A percentile compares a stretch with the other conserved stretches of the same genome.
These are phyloP conservation scores for Gossypium herbaceum DNA, from an alignment of 345 rosid genomes.

Conservation along the genomic window DNA sequence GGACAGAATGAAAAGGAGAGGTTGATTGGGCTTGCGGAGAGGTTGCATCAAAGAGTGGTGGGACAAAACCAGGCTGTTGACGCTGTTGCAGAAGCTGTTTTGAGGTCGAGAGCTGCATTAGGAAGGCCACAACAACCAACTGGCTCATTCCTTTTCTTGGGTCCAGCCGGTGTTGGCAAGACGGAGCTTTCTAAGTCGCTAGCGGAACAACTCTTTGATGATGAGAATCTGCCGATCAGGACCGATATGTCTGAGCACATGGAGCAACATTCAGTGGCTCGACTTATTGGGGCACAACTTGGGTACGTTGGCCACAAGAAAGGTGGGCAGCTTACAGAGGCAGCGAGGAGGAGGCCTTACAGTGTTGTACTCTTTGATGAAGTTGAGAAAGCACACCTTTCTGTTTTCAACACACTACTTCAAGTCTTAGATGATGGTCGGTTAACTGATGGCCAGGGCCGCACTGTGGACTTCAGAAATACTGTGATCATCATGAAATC, in stretches of 20 bases:
- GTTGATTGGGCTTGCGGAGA: constrained; percentile 69
- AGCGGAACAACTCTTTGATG: constrained; percentile 91
- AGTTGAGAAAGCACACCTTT: constrained; percentile 84
- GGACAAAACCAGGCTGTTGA: constrained; percentile 79
- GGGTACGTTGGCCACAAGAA: constrained; percentile 96
- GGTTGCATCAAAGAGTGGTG: constrained; percentile 78
- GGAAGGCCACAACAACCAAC: constrained; percentile 96
- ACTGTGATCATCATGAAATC: constrained; percentile 91
- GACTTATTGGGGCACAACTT: constrained; percentile 87
- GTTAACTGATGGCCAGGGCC: constrained; percentile 90
- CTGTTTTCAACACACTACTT: constrained; percentile 85
- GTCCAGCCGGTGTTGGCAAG: constrained; percentile 93
- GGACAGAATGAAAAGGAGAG: constrained; percentile 84
- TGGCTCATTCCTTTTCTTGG: constrained; percentile 80
- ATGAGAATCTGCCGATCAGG: constrained; percentile 71
- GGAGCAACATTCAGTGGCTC: constrained; percentile 82
- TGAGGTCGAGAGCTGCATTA: constrained; percentile 82
- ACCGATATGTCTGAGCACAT: constrained; percentile 86
- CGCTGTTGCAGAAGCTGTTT: constrained; percentile 80
- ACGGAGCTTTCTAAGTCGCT: constrained; percentile 90
- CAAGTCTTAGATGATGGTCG: constrained; percentile 93
- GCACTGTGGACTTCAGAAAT: constrained; percentile 77
- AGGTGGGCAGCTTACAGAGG: constrained; percentile 94
- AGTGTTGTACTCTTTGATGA: constrained; percentile 83
- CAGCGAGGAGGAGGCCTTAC: constrained; percentile 84